Evolutionary conservation across 2,329 filamentous ascomycete species (phyloP).

Genomic region (Trichoderma breve): DNA sequence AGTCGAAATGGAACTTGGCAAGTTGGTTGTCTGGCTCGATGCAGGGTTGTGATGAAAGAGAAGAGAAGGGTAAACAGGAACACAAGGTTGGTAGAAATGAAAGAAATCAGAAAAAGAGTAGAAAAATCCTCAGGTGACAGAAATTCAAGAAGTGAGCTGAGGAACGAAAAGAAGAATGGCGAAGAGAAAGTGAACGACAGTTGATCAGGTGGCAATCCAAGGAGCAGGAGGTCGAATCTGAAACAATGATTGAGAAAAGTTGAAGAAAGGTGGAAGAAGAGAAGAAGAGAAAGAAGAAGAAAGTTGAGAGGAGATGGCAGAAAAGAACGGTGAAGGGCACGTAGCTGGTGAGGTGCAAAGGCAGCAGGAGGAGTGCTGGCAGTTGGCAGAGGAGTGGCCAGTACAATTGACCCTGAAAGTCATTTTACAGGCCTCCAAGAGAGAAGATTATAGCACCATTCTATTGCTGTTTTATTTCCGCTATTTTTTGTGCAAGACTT

Average conservation of each 20-base stretch:
- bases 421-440: neutral
- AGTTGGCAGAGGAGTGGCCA: neutral
- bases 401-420: neutral
- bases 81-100: neutral
- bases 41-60: neutral
- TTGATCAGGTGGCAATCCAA: constrained; percentile 14
- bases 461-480: neutral
- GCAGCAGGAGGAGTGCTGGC: neutral
- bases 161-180: constrained; percentile 9
- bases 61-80: neutral
- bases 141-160: constrained; percentile 18
- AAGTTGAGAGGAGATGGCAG: constrained; percentile 12
- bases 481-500: neutral
- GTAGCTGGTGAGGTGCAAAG: neutral
- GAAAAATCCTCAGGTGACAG: neutral
- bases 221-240: constrained; percentile 22
- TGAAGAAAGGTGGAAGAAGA: constrained; percentile 5
- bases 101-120: neutral
- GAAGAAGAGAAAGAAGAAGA: constrained; percentile 2
- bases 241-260: constrained; percentile 22
- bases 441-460: neutral
- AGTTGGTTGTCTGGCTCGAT: neutral
- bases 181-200: constrained; percentile 12
- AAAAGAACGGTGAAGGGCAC: constrained; percentile 6
- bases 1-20: neutral